Conservation (phyloP, 2,329 filamentous ascomycete genomes). For the Ceratocystis cacaofunesta region DNA sequence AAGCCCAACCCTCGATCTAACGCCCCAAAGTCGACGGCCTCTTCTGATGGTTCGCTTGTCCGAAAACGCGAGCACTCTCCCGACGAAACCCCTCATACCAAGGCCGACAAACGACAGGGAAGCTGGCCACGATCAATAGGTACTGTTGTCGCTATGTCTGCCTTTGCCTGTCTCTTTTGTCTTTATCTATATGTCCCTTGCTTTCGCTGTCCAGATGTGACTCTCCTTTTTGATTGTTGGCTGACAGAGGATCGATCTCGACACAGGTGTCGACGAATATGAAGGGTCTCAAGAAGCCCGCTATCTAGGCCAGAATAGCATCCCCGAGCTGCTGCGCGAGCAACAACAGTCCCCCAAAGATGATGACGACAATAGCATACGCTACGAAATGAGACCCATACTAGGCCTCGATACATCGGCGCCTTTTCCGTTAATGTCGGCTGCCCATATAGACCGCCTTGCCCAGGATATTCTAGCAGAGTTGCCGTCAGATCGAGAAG, state of each 20-base stretch:
- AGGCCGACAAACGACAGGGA: slow-evolving; percentile 26
- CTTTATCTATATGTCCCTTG: slow-evolving; percentile 18
- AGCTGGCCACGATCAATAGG: slow-evolving; percentile 32
- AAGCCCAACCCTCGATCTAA: slow-evolving; percentile 39
- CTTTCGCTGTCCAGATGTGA: slow-evolving; percentile 5
- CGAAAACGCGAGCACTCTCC: slow-evolving; percentile 32
- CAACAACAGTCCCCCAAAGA: slow-evolving; percentile 38
- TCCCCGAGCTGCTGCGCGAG: slow-evolving; percentile 48
- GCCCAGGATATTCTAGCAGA: slow-evolving; percentile 46
- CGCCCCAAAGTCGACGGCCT: slow-evolving; percentile 16
- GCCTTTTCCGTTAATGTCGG: slow-evolving; percentile 52
- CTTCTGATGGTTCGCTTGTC: slow-evolving; percentile 15
- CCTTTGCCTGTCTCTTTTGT: neutral
- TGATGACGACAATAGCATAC: slow-evolving; percentile 41
- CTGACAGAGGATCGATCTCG: slow-evolving; percentile 5
- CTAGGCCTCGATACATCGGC: slow-evolving; percentile 51
- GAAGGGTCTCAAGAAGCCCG: slow-evolving; percentile 40
- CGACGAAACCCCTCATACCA: slow-evolving; percentile 24
- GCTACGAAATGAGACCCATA: slow-evolving; percentile 51
- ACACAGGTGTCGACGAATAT: slow-evolving; percentile 32
- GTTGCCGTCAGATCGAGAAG: slow-evolving; percentile 48
- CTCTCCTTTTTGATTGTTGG: neutral
- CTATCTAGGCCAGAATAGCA: slow-evolving; percentile 53
- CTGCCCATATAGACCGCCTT: slow-evolving; percentile 43
- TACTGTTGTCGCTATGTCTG: slow-evolving; percentile 17